A percentile compares a stretch with the other conserved stretches of the same genome.
Conservation (phyloP, 1,284 basidiomycete species). For the Rhodotorula sp. region DNA sequence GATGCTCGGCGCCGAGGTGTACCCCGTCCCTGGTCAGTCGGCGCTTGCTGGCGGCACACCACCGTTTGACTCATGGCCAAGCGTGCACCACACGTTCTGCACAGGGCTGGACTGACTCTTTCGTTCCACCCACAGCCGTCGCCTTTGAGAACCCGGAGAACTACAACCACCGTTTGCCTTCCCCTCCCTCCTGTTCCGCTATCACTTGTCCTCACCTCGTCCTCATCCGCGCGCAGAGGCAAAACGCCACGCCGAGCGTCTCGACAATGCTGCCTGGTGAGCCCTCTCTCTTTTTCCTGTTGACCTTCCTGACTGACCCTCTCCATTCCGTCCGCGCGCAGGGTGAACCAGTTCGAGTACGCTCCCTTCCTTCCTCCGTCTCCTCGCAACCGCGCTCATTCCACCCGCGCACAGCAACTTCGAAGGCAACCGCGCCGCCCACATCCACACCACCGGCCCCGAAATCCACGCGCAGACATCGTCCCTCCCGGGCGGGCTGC, state of each 20-base stretch:
- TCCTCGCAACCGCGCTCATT: neutral
- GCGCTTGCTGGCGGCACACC: too few relatives aligned
- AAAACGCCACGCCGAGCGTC: slow-evolving; percentile 75
- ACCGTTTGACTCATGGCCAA: too few relatives aligned
- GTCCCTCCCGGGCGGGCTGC: slow-evolving; percentile 55
- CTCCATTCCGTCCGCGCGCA: neutral
- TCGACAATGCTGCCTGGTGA: slow-evolving; percentile 85
- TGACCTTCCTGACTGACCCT: slow-evolving; percentile 55
- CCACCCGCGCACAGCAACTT: slow-evolving; percentile 36
- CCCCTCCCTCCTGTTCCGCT: neutral
- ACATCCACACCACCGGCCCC: slow-evolving; percentile 89
- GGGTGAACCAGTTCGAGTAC: slow-evolving; percentile 81
- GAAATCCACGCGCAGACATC: slow-evolving; percentile 93
- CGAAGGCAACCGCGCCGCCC: slow-evolving; percentile 72
- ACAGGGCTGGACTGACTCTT: neutral
- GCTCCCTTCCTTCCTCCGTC: slow-evolving; percentile 63
- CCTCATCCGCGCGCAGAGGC: slow-evolving; percentile 59
- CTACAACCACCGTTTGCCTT: slow-evolving; percentile 81
- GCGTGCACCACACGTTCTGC: too few relatives aligned
- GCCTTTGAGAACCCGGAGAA: slow-evolving; percentile 94
- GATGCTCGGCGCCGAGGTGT: slow-evolving; percentile 95
- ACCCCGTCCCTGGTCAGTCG: slow-evolving; percentile 73
- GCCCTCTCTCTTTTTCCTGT: slow-evolving; percentile 47
- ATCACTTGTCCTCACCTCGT: neutral
- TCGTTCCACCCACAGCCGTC: slow-evolving; percentile 62